Base-by-base conservation (phyloP, 441 rosid species). In the Lepidium campestre region DNA sequence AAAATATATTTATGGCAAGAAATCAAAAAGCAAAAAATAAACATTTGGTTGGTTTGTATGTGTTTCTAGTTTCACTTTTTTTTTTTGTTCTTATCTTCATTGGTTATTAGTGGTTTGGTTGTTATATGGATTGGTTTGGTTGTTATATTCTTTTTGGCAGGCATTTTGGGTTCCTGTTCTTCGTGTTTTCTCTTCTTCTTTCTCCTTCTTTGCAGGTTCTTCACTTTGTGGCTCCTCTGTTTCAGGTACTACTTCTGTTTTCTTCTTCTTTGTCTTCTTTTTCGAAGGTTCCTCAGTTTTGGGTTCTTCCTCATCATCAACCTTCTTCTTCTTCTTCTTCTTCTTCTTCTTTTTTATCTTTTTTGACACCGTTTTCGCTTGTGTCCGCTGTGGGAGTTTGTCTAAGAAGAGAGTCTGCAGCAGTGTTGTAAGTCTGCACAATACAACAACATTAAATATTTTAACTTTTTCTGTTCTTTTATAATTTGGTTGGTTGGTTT, bases 391-490 rank as follows among this genome's bases (percentile, higher is more conserved):
- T 11, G 10, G 60, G 62, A 14, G 78, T 74, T 80, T 81, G 75
- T 5, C 79, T 86, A 60, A 90, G 76, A 57, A 82, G 40, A 41
- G 91, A 77, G 74, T 93, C 95, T 0, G 90, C 86, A 20, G 93
- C 70, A 72, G 91, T 78, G 74, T 93, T 93, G 68, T 90, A 93
- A 9, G 88, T 75, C 98, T 90, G 76, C 63, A 75, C 19, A 74
- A 27, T 46, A 39, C 54, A 59, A 52, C 27, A 27, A 35, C 2
- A 15, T n/a, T n/a, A n/a, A n/a, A n/a, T n/a, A n/a, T n/a, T n/a
- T n/a, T n/a, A n/a, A n/a, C n/a, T n/a, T n/a, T n/a, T n/a, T n/a
- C n/a, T n/a, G n/a, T n/a, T n/a, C n/a, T n/a, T n/a, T n/a, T n/a
- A n/a, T n/a, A n/a, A n/a, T n/a, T n/a, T n/a, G n/a, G n/a, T n/a